Percentiles rank a stretch among this genome's conserved stretches.
Evolutionary conservation across 306 rosid genomes (phyloP).

Genomic region (Acmispon strigosus): DNA sequence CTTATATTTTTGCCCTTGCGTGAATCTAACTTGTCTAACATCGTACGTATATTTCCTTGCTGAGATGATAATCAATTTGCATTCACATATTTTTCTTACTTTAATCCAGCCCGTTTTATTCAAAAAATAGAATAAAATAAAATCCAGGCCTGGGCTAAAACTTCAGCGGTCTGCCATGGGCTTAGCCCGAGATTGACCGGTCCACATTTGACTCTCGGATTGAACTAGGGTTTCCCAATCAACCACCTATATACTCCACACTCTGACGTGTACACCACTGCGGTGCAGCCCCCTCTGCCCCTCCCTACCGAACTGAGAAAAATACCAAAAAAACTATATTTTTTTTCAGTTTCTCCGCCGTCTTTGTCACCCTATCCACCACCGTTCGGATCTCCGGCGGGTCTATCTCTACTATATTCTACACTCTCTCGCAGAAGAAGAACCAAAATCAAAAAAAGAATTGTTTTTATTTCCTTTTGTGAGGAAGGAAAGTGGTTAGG

Average conservation of each 20-base stretch:
- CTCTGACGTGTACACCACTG: conserved; percentile 22
- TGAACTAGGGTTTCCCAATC: conserved; percentile 38
- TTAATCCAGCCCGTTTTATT: too few species aligned
- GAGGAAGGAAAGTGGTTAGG: neutral
- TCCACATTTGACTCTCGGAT: neutral
- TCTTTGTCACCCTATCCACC: neutral
- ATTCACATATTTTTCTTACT: too few species aligned
- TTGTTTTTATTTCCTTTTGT: neutral
- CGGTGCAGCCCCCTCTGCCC: conserved; percentile 81
- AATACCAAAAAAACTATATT: conserved; percentile 17
- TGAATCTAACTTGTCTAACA: too few species aligned
- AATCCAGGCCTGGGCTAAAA: too few species aligned
- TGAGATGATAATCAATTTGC: too few species aligned
- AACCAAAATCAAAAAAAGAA: conserved; percentile 22
- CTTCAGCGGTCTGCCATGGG: too few species aligned
- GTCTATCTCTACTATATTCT: conserved; percentile 23
- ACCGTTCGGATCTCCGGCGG: conserved; percentile 38
- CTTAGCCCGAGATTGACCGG: too few species aligned
- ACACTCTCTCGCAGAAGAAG: neutral
- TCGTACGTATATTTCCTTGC: too few species aligned
- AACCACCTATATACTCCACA: conserved; percentile 23
- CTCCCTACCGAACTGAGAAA: conserved; percentile 29
- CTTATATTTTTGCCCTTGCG: too few species aligned
- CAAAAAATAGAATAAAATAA: too few species aligned
- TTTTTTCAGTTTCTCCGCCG: conserved; percentile 1